Base-by-base conservation (phyloP, 352 stramenopile species). In the Globisporangium parvum region DNA sequence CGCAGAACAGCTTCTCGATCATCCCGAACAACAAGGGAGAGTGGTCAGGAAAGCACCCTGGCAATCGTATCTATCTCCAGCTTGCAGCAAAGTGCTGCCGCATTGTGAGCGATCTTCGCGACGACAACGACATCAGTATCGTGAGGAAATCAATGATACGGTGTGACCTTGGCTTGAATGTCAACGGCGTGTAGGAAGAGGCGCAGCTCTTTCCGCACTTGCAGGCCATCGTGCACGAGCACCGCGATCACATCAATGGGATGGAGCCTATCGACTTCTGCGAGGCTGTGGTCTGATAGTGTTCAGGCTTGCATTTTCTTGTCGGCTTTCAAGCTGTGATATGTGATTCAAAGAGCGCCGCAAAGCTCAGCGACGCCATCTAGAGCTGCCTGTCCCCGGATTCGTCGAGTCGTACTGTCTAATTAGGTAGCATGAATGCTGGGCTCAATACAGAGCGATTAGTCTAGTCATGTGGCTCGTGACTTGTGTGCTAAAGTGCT, bases 61-160 rank as follows among this genome's bases (percentile, higher is more conserved):
- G 49, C 20, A 54, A 54, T 41, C 26, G 37, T 6, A 62, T 40
- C 47, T 63, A 49, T 31, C 24, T 68, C 8, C 11, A 47, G 23
- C 53, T 64, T n/a, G 51, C 40, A 6, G 47, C 45, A 18, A 20
- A 18, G 15, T 60, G 47, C 18, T 63, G 51, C 26, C 11, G 42
- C 8, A 41, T 53, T 2, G 52, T 67, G 18, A 61, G 48, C 42
- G 28, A 45, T 3, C 60, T 64, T 44, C 39, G 48, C 15, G 56
- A 68, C 40, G 24, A 47, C 11, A 47, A 51, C 24, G 45, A 59
- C 15, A 21, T 61, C 48, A 61, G 26, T 15, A 44, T 64, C 31
- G 61, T 60, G 23, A 57, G 51, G 6, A 68, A 68, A 39, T 24
- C 46, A 1, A 64, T 68, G 61, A 68, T 68, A 18, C 39, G 48